These are phyloP conservation scores for Sordaria brevicollis DNA, from an alignment of 495 filamentous ascomycete genomes.

Conservation along the genomic window DNA sequence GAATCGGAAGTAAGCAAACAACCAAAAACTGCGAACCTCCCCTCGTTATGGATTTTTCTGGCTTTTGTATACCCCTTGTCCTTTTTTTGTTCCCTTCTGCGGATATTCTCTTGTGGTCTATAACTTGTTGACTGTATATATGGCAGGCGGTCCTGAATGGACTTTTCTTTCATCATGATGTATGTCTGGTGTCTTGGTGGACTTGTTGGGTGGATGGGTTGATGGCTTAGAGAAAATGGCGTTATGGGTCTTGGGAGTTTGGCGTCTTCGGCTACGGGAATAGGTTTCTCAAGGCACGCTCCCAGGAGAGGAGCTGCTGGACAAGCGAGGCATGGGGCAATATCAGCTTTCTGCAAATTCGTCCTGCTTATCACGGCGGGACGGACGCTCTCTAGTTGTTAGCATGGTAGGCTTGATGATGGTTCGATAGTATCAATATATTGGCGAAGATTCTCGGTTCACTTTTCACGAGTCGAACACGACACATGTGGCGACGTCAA, in stretches of 20 bases:
- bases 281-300: neutral
- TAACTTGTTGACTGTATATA: neutral
- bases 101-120: neutral
- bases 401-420: neutral
- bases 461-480: neutral
- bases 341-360: neutral
- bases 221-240: neutral
- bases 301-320: neutral
- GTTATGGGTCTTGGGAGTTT: neutral
- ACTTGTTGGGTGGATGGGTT: neutral
- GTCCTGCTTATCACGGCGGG: neutral
- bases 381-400: neutral
- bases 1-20: slow-evolving; percentile 39
- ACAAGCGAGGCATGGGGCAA: neutral
- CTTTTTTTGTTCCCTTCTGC: neutral
- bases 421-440: neutral
- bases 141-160: neutral
- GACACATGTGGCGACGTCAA: neutral
- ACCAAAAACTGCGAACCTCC: neutral
- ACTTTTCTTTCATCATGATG: neutral
- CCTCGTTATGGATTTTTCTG: neutral
- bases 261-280: neutral
- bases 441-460: neutral
- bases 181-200: neutral
- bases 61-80: neutral